A percentile compares a stretch with the other conserved stretches of the same genome.
Evolutionary conservation across 169 alveolate genomes (phyloP).

Genomic region (Plasmodium cynomolgi): DNA sequence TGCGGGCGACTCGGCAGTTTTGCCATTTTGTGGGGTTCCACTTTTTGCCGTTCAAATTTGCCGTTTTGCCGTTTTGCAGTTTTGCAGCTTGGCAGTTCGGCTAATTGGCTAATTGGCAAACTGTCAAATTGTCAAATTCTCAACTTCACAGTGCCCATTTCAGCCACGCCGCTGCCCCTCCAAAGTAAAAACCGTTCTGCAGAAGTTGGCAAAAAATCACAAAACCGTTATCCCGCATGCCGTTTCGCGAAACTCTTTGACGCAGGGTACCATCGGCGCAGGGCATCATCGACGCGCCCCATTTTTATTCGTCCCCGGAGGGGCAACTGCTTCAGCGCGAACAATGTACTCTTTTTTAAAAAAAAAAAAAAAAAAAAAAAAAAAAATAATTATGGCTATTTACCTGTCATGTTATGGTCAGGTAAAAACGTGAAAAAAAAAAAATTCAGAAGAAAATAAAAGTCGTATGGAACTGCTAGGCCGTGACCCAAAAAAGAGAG

Average conservation of each 20-base stretch:
- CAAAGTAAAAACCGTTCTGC: neutral
- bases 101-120: neutral
- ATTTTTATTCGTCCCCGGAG: neutral
- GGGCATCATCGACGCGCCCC: neutral
- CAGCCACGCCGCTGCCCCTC: neutral
- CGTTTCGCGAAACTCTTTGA: neutral
- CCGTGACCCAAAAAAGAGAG: neutral
- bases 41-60: neutral
- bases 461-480: neutral
- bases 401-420: constrained; percentile 3
- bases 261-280: neutral
- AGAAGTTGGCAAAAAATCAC: neutral
- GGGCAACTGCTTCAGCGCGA: neutral
- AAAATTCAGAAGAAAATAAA: neutral
- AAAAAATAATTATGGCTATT: neutral
- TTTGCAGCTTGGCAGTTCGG: neutral
- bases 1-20: neutral
- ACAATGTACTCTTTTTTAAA: neutral
- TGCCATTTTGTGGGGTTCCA: neutral
- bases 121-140: too few species aligned
- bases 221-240: neutral
- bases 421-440: neutral
- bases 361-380: constrained; percentile 1
- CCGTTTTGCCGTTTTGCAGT: neutral
- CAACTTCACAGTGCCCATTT: neutral